Conservation (phyloP, 1,139 yeast genomes). For the Hanseniaspora gamundiae region DNA sequence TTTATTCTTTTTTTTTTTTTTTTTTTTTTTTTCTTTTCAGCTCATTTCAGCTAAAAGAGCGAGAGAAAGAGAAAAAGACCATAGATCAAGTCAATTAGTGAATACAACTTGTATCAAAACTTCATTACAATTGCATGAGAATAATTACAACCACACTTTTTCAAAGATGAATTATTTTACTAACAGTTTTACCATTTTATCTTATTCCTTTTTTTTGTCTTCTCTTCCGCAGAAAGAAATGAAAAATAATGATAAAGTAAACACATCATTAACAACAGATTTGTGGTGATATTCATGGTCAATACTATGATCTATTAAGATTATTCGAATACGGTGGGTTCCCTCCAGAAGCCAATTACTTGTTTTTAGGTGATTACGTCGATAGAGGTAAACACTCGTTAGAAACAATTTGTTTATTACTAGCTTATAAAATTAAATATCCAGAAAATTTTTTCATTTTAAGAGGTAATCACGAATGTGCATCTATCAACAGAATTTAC, state of each 20-base stretch:
- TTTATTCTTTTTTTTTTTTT: too few species aligned
- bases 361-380: constrained; percentile 92
- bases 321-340: constrained; percentile 96
- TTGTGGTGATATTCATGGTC: constrained; percentile 96
- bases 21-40: too few species aligned
- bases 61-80: too few species aligned
- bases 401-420: constrained; percentile 82
- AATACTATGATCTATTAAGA: constrained; percentile 88
- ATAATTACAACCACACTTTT: too few species aligned
- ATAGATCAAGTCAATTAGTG: too few species aligned
- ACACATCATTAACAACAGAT: constrained; percentile 24
- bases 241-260: not conserved
- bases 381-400: constrained; percentile 96
- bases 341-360: constrained; percentile 96
- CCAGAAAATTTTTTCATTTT: constrained; percentile 93
- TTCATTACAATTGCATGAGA: too few species aligned
- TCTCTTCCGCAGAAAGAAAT: too few species aligned
- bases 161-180: constrained; percentile 2
- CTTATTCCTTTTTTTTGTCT: not conserved
- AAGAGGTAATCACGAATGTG: constrained; percentile 97
- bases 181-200: not conserved
- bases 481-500: constrained; percentile 90
- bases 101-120: too few species aligned
- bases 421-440: constrained; percentile 92
- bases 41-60: too few species aligned